These are phyloP conservation scores for Aspergillus leporis DNA, from an alignment of 495 filamentous ascomycete genomes.

Conservation along the genomic window DNA sequence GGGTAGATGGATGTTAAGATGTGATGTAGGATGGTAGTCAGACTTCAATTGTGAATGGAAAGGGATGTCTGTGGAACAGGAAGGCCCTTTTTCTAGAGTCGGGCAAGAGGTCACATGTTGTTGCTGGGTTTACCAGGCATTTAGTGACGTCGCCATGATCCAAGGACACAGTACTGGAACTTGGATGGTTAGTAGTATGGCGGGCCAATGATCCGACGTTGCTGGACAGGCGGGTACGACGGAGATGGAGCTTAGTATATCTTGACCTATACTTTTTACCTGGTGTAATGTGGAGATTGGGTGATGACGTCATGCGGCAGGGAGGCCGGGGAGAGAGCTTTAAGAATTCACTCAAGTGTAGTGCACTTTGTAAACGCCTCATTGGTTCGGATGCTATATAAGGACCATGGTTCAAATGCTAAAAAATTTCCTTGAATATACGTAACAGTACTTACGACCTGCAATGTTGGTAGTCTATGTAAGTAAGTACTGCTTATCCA, in stretches of 20 bases:
- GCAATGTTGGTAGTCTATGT: no score
- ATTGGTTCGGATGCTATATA: no score
- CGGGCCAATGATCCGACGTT: constrained; percentile 5
- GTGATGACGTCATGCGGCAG: not conserved
- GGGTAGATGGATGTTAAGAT: not conserved
- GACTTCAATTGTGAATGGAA: not conserved
- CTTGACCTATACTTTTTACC: not conserved
- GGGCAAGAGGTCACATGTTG: constrained; percentile 13
- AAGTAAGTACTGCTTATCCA: no score
- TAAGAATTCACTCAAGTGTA: no score
- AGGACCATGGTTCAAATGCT: no score
- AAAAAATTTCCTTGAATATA: no score
- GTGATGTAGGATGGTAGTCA: not conserved
- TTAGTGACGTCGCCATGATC: constrained; percentile 49
- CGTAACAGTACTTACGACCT: no score
- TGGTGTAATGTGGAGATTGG: not conserved
- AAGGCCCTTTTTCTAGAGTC: not conserved
- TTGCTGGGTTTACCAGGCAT: not conserved
- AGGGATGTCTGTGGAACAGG: not conserved
- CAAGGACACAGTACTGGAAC: constrained; percentile 26
- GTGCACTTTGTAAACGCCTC: no score
- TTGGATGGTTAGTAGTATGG: constrained; percentile 1
- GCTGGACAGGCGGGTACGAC: not conserved
- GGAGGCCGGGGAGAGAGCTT: no score
- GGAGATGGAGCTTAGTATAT: not conserved